Conservation (phyloP, 2,329 filamentous ascomycete species). For the Aspergillus fijiensis region DNA sequence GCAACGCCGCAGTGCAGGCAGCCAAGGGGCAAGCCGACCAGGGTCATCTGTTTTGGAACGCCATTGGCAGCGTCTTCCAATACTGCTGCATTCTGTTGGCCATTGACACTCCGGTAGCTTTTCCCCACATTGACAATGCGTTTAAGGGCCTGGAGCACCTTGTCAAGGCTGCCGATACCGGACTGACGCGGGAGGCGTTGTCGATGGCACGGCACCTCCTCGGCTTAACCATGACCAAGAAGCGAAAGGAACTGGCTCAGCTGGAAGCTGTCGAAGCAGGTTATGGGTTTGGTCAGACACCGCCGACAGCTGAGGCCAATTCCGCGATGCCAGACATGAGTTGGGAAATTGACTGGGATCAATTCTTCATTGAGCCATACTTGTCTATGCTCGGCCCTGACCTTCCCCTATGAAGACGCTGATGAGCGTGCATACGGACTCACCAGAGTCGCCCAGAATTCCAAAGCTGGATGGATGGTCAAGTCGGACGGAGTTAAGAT, state of each 20-base stretch:
- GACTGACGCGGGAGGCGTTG: slow-evolving; percentile 28
- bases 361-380: slow-evolving; percentile 34
- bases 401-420: no score
- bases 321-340: slow-evolving; percentile 20
- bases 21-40: slow-evolving; percentile 24
- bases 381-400: slow-evolving; percentile 22
- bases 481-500: no score
- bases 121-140: slow-evolving; percentile 19
- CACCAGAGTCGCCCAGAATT: neutral
- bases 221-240: slow-evolving; percentile 28
- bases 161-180: slow-evolving; percentile 27
- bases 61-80: slow-evolving; percentile 34
- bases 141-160: slow-evolving; percentile 30
- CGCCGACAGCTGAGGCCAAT: slow-evolving; percentile 13
- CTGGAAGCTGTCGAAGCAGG: slow-evolving; percentile 29
- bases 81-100: slow-evolving; percentile 32
- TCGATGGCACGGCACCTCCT: slow-evolving; percentile 32
- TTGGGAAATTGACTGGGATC: slow-evolving; percentile 31
- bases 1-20: slow-evolving; percentile 23
- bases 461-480: neutral
- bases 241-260: slow-evolving; percentile 29
- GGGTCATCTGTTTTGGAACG: slow-evolving; percentile 31
- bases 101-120: slow-evolving; percentile 26
- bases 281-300: slow-evolving; percentile 17
- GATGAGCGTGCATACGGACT: no score